Conservation (phyloP, 306 rosid genomes). For the Casuarina equisetifolia region DNA sequence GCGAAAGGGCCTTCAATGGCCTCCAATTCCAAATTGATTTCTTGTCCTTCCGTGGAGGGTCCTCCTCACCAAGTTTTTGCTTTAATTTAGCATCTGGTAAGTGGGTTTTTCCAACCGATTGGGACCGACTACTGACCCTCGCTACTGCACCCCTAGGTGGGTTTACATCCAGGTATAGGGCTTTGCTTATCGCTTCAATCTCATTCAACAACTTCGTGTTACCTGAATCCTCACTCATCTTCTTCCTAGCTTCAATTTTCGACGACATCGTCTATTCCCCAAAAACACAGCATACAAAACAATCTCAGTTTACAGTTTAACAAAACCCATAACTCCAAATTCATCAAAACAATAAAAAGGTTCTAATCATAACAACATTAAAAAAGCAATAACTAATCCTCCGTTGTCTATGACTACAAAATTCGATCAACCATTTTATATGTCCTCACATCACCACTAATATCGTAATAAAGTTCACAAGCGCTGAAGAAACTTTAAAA, state of each 20-base stretch:
- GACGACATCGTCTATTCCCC: conserved; percentile 49
- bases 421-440: not conserved
- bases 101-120: conserved; percentile 35
- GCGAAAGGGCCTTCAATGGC: conserved; percentile 61
- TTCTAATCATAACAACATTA: not conserved
- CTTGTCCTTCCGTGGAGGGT: conserved; percentile 63
- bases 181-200: conserved; percentile 62
- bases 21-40: conserved; percentile 88
- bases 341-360: not conserved
- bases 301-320: conserved; percentile 12
- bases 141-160: conserved; percentile 39
- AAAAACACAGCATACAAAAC: not conserved
- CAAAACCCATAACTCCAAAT: conserved; percentile 16
- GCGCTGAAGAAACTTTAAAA: conserved; percentile 3
- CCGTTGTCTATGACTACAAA: not conserved
- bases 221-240: conserved; percentile 54
- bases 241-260: conserved; percentile 56
- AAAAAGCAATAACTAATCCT: not conserved
- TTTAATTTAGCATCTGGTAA: conserved; percentile 43
- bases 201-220: conserved; percentile 55
- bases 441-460: not conserved
- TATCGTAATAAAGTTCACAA: not conserved
- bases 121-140: conserved; percentile 29
- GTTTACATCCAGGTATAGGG: conserved; percentile 40
- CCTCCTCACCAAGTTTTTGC: conserved; percentile 40